Percentiles rank a stretch among this genome's conserved stretches.
phyloP scores from a whole-genome alignment of 805 yeast species.

The Candida montana region DNA sequence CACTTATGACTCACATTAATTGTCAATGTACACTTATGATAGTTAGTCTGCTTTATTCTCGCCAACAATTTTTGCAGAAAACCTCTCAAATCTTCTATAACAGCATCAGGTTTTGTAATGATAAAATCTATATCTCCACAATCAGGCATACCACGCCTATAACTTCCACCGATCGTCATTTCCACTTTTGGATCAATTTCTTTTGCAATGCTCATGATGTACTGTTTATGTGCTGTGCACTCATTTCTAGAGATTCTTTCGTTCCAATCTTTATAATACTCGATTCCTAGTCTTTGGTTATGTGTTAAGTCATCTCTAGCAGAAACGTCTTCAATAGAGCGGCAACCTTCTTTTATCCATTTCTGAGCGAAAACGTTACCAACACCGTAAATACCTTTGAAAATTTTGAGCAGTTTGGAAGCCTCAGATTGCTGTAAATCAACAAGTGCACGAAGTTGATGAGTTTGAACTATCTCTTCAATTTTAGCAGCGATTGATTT shows the following conservation, averaged over 20 bases:
- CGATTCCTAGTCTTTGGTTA: constrained; percentile 35
- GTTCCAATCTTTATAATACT: constrained; percentile 43
- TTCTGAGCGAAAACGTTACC: constrained; percentile 37
- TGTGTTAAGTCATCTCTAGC: constrained; percentile 25
- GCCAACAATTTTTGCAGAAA: constrained; percentile 22
- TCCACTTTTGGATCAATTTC: constrained; percentile 32
- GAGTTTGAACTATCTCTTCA: constrained; percentile 40
- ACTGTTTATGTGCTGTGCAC: constrained; percentile 35
- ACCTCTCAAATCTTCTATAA: constrained; percentile 19
- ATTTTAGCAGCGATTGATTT: constrained; percentile 37
- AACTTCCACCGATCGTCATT: constrained; percentile 44
- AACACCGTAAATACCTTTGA: constrained; percentile 44
- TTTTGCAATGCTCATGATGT: constrained; percentile 23
- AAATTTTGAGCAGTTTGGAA: constrained; percentile 24
- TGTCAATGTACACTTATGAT: constrained; percentile 23
- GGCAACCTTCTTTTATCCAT: constrained; percentile 35
- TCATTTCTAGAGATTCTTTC: constrained; percentile 40
- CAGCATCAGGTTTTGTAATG: constrained; percentile 32
- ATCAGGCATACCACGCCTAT: constrained; percentile 39
- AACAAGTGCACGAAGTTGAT: constrained; percentile 22
- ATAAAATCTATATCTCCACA: constrained; percentile 54
- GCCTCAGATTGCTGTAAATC: constrained; percentile 23
- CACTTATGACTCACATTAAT: constrained; percentile 22
- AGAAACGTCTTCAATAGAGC: constrained; percentile 35
- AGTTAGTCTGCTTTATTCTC: constrained; percentile 23